Evolutionary conservation across 148 eudicot genomes (phyloP).

Genomic region (Suaeda aralocaspica): DNA sequence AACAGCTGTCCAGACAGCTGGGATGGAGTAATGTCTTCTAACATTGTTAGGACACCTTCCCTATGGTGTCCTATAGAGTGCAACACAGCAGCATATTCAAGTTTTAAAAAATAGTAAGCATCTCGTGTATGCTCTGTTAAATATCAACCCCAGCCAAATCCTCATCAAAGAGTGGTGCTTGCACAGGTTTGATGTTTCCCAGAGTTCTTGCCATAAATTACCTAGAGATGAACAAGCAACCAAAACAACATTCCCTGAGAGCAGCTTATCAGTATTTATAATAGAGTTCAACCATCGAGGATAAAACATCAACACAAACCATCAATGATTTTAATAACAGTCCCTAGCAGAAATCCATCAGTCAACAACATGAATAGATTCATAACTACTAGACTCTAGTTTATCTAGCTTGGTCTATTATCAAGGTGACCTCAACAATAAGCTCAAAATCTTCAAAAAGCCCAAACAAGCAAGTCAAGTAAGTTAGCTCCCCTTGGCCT

Average conservation of each 20-base stretch:
- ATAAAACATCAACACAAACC: background rate
- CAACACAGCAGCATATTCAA: constrained; percentile 26
- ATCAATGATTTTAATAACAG: background rate
- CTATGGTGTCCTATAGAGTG: constrained; percentile 80
- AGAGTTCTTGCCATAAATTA: constrained; percentile 94
- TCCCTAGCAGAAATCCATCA: background rate
- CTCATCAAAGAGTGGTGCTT: constrained; percentile 86
- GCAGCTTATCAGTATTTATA: constrained; percentile 4
- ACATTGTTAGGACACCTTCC: constrained; percentile 63
- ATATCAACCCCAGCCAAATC: constrained; percentile 87
- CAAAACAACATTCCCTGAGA: background rate
- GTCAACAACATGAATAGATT: background rate
- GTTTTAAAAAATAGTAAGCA: constrained; percentile 1
- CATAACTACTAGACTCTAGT: background rate
- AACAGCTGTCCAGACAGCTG: constrained; percentile 79
- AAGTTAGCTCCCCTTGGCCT: background rate
- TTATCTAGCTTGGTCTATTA: background rate
- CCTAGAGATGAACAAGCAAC: constrained; percentile 36
- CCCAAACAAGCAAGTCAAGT: background rate
- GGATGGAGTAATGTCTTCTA: constrained; percentile 68
- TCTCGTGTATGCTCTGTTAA: background rate
- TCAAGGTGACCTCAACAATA: background rate
- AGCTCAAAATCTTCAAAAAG: background rate
- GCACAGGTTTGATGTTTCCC: constrained; percentile 95
- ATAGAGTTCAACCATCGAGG: background rate